Conservation (phyloP, 352 stramenopile species). For the Pythium scleroteichum region DNA sequence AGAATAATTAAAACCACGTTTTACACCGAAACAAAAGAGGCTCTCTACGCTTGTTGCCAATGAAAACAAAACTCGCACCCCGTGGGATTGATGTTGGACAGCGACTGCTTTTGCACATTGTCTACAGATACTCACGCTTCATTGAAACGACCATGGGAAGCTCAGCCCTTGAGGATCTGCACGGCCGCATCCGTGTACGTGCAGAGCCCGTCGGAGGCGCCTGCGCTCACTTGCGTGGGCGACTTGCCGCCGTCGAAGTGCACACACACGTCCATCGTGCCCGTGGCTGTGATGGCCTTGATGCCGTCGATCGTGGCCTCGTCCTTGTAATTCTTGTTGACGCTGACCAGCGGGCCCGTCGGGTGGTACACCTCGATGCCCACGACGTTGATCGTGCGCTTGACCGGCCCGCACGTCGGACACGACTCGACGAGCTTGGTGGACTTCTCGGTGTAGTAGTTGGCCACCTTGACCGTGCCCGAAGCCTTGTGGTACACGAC, state of each 20-base stretch:
- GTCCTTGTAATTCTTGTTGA: conserved; percentile 79
- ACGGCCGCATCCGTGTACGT: conserved; percentile 11
- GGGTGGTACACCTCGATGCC: conserved; percentile 56
- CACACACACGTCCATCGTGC: conserved; percentile 28
- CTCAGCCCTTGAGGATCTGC: conserved; percentile 21
- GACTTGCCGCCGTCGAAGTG: conserved; percentile 33
- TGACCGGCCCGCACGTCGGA: conserved; percentile 60
- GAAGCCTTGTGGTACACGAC: conserved; percentile 51
- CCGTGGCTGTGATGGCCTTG: conserved; percentile 32
- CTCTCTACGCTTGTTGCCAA: not conserved
- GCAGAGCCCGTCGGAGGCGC: conserved; percentile 8
- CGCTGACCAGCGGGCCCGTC: conserved; percentile 51
- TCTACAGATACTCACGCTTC: too few relatives aligned
- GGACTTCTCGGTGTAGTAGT: conserved; percentile 54
- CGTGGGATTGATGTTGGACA: not conserved
- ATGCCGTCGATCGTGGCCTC: conserved; percentile 47
- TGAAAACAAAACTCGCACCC: not conserved
- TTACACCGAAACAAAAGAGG: not conserved
- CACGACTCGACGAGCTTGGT: conserved; percentile 62
- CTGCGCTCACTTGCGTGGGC: conserved; percentile 17
- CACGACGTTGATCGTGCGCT: conserved; percentile 48
- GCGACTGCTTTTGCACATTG: too few relatives aligned
- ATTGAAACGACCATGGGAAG: too few relatives aligned
- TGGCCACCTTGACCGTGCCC: conserved; percentile 51
- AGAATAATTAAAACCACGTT: not conserved